Conservation (phyloP, 2,329 filamentous ascomycete genomes). For the Neoscytalidium dimidiatum region DNA sequence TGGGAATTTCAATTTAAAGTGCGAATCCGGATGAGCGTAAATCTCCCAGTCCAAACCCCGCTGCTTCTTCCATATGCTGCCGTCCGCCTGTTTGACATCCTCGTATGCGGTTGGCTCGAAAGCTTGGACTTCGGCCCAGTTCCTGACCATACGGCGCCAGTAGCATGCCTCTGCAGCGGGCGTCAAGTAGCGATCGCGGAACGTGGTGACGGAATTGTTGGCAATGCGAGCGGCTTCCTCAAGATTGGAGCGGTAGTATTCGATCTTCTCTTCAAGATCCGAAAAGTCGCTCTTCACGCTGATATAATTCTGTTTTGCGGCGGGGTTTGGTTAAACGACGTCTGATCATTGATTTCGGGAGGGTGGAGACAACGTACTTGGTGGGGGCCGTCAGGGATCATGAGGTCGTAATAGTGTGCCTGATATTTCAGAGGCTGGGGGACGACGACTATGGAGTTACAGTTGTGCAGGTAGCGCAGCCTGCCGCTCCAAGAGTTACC, state of each 20-base stretch:
- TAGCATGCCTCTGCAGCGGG: constrained; percentile 59
- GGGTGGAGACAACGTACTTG: not conserved
- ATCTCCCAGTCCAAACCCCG: not conserved
- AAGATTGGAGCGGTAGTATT: constrained; percentile 46
- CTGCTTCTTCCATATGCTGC: constrained; percentile 4
- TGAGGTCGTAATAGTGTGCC: constrained; percentile 51
- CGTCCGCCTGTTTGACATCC: not conserved
- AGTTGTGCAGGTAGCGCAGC: constrained; percentile 37
- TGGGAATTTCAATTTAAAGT: not conserved
- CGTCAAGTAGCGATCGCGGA: constrained; percentile 56
- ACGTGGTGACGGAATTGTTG: constrained; percentile 48
- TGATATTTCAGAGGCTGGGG: constrained; percentile 51
- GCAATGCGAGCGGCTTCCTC: constrained; percentile 51
- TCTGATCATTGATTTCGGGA: not conserved
- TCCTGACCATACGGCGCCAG: constrained; percentile 50
- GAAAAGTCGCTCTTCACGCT: constrained; percentile 48
- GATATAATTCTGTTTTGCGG: constrained; percentile 46
- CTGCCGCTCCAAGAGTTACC: constrained; percentile 34
- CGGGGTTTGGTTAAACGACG: constrained; percentile 19
- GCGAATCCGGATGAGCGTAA: not conserved
- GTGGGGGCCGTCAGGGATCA: constrained; percentile 44
- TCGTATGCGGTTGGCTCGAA: not conserved
- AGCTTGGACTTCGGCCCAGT: constrained; percentile 4
- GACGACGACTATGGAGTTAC: constrained; percentile 50
- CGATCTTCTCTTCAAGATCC: constrained; percentile 38